Evolutionary conservation across 164 flowering plant species (phyloP).

Genomic region (Liquidambar formosana): DNA sequence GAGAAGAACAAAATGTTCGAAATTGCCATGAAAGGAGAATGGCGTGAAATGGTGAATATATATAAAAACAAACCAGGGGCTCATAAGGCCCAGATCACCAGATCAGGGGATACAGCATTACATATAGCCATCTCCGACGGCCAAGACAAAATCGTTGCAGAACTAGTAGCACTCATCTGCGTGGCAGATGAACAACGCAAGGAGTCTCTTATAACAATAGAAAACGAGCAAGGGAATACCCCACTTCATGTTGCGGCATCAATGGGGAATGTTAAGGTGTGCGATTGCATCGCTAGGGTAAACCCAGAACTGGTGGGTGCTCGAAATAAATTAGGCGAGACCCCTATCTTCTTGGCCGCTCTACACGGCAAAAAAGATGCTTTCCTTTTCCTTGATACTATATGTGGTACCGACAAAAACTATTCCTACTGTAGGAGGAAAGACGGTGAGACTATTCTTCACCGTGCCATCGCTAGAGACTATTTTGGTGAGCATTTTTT

Average conservation of each 20-base stretch:
- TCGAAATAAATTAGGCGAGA: conserved; percentile 23
- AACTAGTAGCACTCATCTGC: conserved; percentile 10
- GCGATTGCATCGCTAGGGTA: conserved; percentile 9
- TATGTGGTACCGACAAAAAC: neutral
- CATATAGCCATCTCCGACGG: conserved; percentile 33
- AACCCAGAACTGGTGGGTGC: neutral
- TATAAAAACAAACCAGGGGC: neutral
- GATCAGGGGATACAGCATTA: conserved; percentile 31
- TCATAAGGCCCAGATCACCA: conserved; percentile 15
- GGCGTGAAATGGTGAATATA: conserved; percentile 18
- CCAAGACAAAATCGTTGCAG: conserved; percentile 5
- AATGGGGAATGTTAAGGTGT: conserved; percentile 28
- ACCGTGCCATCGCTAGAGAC: conserved; percentile 34
- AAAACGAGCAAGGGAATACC: conserved; percentile 27
- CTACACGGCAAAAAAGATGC: conserved; percentile 28
- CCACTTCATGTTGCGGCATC: conserved; percentile 39
- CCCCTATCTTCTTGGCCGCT: conserved; percentile 36
- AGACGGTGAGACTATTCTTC: conserved; percentile 37
- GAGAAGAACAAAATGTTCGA: too few species aligned
- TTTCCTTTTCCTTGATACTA: conserved; percentile 23
- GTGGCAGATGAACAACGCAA: too few species aligned
- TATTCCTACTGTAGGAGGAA: conserved; percentile 4
- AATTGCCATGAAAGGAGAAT: conserved; percentile 21
- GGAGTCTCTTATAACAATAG: neutral
- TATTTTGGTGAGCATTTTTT: conserved; percentile 27